These are phyloP conservation scores for Lantana camara DNA, from an alignment of 257 asterid species.

Conservation along the genomic window DNA sequence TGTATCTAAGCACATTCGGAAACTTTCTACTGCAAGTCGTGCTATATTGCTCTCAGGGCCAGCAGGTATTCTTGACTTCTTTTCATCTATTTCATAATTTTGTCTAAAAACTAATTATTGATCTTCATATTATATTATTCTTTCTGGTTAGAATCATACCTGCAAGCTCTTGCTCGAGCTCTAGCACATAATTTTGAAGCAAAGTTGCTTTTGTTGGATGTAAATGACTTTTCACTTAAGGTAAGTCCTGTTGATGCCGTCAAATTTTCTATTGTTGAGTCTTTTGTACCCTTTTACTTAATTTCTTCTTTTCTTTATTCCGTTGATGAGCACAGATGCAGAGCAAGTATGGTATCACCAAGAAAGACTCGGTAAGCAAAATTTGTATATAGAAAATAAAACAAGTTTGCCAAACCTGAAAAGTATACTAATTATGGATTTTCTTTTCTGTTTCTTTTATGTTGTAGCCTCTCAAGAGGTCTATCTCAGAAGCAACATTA, in stretches of 20 bases:
- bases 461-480: constrained; percentile 64
- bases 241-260: constrained; percentile 35
- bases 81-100: neutral
- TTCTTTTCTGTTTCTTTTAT: constrained; percentile 27
- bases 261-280: constrained; percentile 15
- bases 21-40: constrained; percentile 94
- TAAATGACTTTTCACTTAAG: constrained; percentile 83
- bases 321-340: constrained; percentile 60
- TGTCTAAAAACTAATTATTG: neutral
- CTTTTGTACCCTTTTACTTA: constrained; percentile 22
- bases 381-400: neutral
- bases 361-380: constrained; percentile 65
- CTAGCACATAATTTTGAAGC: constrained; percentile 83
- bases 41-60: constrained; percentile 91
- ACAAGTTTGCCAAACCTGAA: constrained; percentile 20
- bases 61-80: constrained; percentile 60
- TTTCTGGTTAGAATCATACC: constrained; percentile 58
- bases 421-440: constrained; percentile 15
- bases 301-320: constrained; percentile 18
- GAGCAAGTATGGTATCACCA: constrained; percentile 78
- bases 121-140: neutral
- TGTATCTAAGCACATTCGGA: constrained; percentile 79
- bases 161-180: constrained; percentile 83
- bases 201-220: constrained; percentile 73
- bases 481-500: constrained; percentile 76